Conservation (phyloP, 768 basidiomycete species). For the Amanita pseudoporphyria region DNA sequence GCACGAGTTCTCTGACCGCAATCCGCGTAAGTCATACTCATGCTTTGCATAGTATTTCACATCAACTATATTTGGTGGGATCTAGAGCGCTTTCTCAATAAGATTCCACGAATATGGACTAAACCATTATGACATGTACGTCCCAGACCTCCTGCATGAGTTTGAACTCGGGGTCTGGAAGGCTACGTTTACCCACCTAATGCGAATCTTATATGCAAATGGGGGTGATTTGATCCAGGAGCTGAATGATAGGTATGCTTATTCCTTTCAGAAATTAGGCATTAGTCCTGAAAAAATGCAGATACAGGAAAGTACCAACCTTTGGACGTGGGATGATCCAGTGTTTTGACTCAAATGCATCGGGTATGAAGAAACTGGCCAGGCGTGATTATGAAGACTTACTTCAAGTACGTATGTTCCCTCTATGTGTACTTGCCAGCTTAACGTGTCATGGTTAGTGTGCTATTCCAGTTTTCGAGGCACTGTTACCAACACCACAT, state of each 20-base stretch:
- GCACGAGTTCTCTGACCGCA: background rate
- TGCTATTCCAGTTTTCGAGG: constrained; percentile 25
- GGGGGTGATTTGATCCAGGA: constrained; percentile 12
- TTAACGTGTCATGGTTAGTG: no score
- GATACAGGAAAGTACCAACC: constrained; percentile 16
- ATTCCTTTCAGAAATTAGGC: no score
- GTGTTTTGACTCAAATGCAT: constrained; percentile 22
- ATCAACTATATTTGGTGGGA: no score
- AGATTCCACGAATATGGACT: constrained; percentile 12
- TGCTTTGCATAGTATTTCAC: no score
- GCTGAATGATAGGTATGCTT: constrained; percentile 21
- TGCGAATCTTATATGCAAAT: constrained; percentile 20
- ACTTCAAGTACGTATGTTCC: constrained; percentile 2
- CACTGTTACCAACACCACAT: constrained; percentile 21
- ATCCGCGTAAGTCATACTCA: no score
- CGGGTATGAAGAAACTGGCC: constrained; percentile 22
- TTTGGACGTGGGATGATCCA: constrained; percentile 26
- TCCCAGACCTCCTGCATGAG: no score
- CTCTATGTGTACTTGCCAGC: background rate
- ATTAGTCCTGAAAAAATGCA: no score
- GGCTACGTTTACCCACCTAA: constrained; percentile 23
- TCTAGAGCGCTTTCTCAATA: constrained; percentile 22
- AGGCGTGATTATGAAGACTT: constrained; percentile 30
- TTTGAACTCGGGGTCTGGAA: constrained; percentile 33
- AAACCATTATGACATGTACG: constrained; percentile 17